These are phyloP conservation scores for Lolium perenne DNA, from an alignment of 176 grass and related monocot species.

Conservation along the genomic window DNA sequence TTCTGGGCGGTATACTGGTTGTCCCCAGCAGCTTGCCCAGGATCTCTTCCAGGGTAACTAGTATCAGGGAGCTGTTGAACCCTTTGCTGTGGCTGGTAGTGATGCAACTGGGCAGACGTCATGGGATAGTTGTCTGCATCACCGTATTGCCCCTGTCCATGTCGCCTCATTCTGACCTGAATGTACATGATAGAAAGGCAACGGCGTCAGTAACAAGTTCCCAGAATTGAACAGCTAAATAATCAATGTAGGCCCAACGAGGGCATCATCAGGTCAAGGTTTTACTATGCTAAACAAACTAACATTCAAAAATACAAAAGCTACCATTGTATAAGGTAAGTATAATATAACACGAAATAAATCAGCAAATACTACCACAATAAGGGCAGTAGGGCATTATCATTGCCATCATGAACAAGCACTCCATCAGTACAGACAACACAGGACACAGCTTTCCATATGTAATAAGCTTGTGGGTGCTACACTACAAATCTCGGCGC, in stretches of 20 bases:
- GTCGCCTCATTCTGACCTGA: slow-evolving; percentile 63
- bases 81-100: slow-evolving; percentile 70
- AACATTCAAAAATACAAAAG: slow-evolving; percentile 1
- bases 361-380: not conserved
- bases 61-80: slow-evolving; percentile 57
- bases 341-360: not conserved
- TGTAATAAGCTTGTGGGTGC: not conserved
- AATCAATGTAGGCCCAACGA: not conserved
- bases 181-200: slow-evolving; percentile 1
- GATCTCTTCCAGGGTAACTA: slow-evolving; percentile 59
- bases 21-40: slow-evolving; percentile 52
- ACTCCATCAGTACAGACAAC: not conserved
- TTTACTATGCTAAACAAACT: not conserved
- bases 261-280: not conserved
- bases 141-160: slow-evolving; percentile 51
- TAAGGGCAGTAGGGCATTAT: not conserved
- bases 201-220: slow-evolving; percentile 22
- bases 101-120: slow-evolving; percentile 66
- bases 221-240: not conserved
- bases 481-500: not conserved
- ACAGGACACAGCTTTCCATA: not conserved
- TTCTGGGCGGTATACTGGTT: slow-evolving; percentile 57
- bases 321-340: not conserved
- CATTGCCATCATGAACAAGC: not conserved
- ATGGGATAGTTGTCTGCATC: slow-evolving; percentile 58